Evolutionary conservation across 1,139 yeast genomes (phyloP), one percentile per base, ranked within the genome.

Genomic region (Yamadazyma membranifaciens): DNA sequence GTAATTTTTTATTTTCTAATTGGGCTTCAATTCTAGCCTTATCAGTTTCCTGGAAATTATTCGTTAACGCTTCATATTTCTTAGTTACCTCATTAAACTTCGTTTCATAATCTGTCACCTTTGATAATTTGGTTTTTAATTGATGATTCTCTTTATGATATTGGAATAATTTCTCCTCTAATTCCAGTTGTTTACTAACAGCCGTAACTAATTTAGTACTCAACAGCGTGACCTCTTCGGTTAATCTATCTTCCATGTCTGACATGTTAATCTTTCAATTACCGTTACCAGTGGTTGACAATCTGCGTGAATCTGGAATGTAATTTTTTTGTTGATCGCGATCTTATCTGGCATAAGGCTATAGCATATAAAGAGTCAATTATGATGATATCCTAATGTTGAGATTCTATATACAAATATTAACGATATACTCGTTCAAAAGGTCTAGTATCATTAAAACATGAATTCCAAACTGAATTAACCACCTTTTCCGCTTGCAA

Each of bases 391-490:
- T n/a, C n/a, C n/a, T n/a, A n/a, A n/a, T n/a, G n/a, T 20, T 30
- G 6, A 7, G 6, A 9, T 30, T 5, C 22, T 30, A 16, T 30
- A 6, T 15, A 30, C 17, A 30, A 7, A 9, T 6, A 12, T 16
- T 34, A 36, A 3, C 35, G 28, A 58, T 87, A 91, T 25, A 91
- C 89, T 55, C 88, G 82, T 55, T 92, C 98, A 62, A 88, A 92
- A 0, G 98, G 98, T 53, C 99, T 73, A 2, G 98, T 92, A 59
- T 92, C 98, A 55, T 82, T 83, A 59, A 89, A 94, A 59, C 99
- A 92, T 27, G 94, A 83, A 48, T 83, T 86, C 84, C 95, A 92
- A 9, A 92, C 98, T 46, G 85, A 83, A 49, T 84, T 80, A 3
- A 94, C 97, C 4, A 81, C 84, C 46, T 74, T 73, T 42, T 79